Base-by-base conservation (phyloP, 805 yeast species). In the Saccharomycopsis fodiens region DNA sequence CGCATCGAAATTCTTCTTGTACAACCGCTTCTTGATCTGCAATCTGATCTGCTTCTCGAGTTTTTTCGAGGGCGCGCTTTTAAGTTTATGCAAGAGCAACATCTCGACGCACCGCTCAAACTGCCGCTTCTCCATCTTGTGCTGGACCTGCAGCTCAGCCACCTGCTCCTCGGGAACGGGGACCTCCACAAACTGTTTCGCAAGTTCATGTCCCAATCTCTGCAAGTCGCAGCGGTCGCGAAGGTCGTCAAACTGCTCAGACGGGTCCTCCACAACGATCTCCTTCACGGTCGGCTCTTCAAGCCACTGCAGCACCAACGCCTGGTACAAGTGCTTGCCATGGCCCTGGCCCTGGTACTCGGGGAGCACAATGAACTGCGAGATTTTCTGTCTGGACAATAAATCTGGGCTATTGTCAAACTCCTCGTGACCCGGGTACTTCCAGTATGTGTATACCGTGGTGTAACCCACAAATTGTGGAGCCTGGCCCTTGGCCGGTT, bases 251-350 rank as follows among this genome's bases (percentile, higher is more conserved):
- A 93, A 91, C 30, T 78, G 77, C 59, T 88, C 96, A 57, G 83
- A 85, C 2, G 97, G 97, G 60, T 93, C 98, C 60, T 93, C 97
- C 3, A 93, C 87, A 0, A 91, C 86, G 34, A 93, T 72, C 55
- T 89, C 95, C 29, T 66, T 63, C 20, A 88, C 76, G 1, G 57
- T 49, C 0, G 59, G 56, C 52, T 85, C 83, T 0, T 57, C 52
- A 2, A 68, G 54, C 84, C 95, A 87, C 38, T 60, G 51, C 2
- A 70, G 65, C 45, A 74, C 69, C 5, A 93, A 62, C 0, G 70
- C 50, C 8, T 68, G 63, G 59, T 91, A 91, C 23, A 91, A 62
- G 15, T 63, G 60, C 3, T 78, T 73, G 2, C 98, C 98, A 44
- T 86, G 78, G 0, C 80, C 76, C 40, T 71, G 65, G 3, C 79